Base-by-base conservation (phyloP, 768 basidiomycete genomes). In the Calocera viscosa region DNA sequence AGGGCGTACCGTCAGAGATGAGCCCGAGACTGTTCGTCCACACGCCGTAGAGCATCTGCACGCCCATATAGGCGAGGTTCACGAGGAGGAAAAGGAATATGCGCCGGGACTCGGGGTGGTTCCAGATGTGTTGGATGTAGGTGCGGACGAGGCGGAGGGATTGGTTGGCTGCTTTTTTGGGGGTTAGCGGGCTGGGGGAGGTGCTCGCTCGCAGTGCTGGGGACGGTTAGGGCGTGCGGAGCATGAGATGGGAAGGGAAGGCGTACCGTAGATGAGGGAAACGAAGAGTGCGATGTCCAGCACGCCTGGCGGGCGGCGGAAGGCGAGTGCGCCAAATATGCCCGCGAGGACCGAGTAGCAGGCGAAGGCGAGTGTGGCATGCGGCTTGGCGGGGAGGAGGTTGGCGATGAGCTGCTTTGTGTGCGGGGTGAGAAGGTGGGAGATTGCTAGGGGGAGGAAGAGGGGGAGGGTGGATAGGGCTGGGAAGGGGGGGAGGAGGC, bases 11-110 rank as follows among this genome's bases (percentile, higher is more conserved):
- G 74, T 99, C 96, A 11, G 94, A 96, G 67, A 99, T 98, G 38
- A 99, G 79, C 5, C 96, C 96, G 60, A 99, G 76, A 71, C 90
- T 93, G 72, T 99, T 99, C 47, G 96, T 99, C 89, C 94, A 94
- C 30, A 98, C 86, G 10, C 96, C 96, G 75, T 94, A 96, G 68
- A 92, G 74, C 91, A 97, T 92, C 77, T 99, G 96, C 12, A 99
- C 86, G 43, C 90, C 81, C 96, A 99, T 98, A 77, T 92, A 99
- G 70, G 84, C 87, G 77, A 98, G 80, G 76, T 99, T 99, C 63
- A 99, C 80, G 76, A 94, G 82, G 64, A 98, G 80, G 78, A 99
- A 99, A 77, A 95, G 97, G 76, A 94, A 97, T 67, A 99, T 98
- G 76, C 90, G 90, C 71, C 93, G 83, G 22, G 92, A 94, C 74